Base-by-base conservation (phyloP, 1,284 basidiomycete species). In the Cryptococcus floricola region DNA sequence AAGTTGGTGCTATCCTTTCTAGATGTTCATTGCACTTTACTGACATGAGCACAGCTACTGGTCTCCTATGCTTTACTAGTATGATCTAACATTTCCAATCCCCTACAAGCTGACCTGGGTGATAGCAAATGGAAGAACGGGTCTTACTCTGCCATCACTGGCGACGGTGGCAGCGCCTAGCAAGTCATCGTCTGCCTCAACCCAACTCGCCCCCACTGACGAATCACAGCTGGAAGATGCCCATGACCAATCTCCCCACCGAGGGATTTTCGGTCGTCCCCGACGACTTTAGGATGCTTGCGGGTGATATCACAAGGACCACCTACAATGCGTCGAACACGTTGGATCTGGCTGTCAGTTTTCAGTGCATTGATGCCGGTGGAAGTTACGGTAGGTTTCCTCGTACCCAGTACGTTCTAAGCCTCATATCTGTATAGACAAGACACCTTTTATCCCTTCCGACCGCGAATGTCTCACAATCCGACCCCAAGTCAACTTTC, bases 281-380 rank as follows among this genome's bases (percentile, higher is more conserved):
- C 4, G 54, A 65, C 18, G 73, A 72, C 8, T 62, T 77, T 46
- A 56, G 71, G 34, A 71, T 77, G 70, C 41, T 77, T 10, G 75
- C 69, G 0, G 77, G 77, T 1, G 69, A 70, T 43, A 61, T 69
- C 18, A 70, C 39, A 23, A 50, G 61, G 31, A 54, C 61, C 28
- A 48, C 51, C 38, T 64, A 50, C 39, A 59, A 67, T 39, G 28
- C 31, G 4, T 48, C 39, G 2, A 52, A 53, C 14, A 46, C 63
- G 23, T 37, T 50, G 10, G 58, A 72, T 51, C 60, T 63, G 28
- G 73, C 69, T n/a, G 61, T 70, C 31, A 68, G 62, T 27, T 76
- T 69, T 49, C 63, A 72, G 27, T 77, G 75, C 41, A 56, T 75
- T 25, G 67, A 73, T 45, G 65, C 57, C 27, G 28, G 66, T 43